Conservation (phyloP, 2,329 filamentous ascomycete species). For the Curvularia eragrostidis region DNA sequence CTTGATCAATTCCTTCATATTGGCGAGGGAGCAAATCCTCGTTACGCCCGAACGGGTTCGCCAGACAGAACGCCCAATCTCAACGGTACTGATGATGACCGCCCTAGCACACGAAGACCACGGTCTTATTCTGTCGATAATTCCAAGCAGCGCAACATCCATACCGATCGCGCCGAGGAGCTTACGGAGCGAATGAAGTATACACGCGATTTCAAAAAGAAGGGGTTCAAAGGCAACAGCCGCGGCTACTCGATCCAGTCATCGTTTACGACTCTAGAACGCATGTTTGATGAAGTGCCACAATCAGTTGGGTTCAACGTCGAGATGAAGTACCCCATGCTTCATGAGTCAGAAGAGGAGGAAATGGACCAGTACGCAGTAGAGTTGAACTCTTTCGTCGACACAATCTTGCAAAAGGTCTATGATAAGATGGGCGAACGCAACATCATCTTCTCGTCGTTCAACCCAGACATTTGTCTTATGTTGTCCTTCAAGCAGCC, state of each 20-base stretch:
- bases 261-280: constrained; percentile 92
- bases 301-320: constrained; percentile 93
- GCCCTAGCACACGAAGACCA: constrained; percentile 42
- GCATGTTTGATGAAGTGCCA: constrained; percentile 86
- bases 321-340: constrained; percentile 99
- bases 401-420: constrained; percentile 87
- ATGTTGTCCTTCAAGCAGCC: constrained; percentile 96
- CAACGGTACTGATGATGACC: constrained; percentile 27
- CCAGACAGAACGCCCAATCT: constrained; percentile 40
- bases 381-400: constrained; percentile 95
- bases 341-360: constrained; percentile 91
- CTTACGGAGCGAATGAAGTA: constrained; percentile 92
- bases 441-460: constrained; percentile 97
- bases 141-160: constrained; percentile 50
- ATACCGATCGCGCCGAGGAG: constrained; percentile 56
- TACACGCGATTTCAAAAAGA: constrained; percentile 90
- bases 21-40: constrained; percentile 63
- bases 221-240: constrained; percentile 95
- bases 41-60: constrained; percentile 57
- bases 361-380: constrained; percentile 97
- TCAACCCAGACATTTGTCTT: constrained; percentile 96
- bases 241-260: constrained; percentile 95
- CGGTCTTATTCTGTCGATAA: constrained; percentile 68
- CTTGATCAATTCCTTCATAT: constrained; percentile 95
- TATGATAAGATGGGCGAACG: constrained; percentile 82